phyloP scores from a whole-genome alignment of 345 rosid genomes.

The Pugionium dolabratum region DNA sequence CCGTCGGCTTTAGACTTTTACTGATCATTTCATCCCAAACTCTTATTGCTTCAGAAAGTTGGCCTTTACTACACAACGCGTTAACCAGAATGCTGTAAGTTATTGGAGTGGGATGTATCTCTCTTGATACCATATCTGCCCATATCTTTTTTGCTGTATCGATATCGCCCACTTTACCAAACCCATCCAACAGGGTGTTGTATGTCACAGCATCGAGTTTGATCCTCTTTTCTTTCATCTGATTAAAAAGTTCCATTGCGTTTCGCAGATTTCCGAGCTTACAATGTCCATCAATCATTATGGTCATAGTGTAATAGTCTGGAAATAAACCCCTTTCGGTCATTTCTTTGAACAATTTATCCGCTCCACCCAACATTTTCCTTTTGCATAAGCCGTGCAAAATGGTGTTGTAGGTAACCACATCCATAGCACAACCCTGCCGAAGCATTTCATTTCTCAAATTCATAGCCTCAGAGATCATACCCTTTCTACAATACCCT shows the following conservation, averaged over 20 bases:
- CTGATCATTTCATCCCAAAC: constrained; percentile 80
- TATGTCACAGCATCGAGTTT: constrained; percentile 74
- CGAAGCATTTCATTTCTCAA: constrained; percentile 67
- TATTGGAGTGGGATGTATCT: constrained; percentile 57
- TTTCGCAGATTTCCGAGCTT: constrained; percentile 68
- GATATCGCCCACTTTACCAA: constrained; percentile 68
- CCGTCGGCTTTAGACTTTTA: constrained; percentile 57
- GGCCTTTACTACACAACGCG: constrained; percentile 61
- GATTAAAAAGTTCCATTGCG: constrained; percentile 54
- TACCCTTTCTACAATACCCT: constrained; percentile 66
- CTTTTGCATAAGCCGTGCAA: constrained; percentile 73
- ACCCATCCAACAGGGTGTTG: constrained; percentile 79
- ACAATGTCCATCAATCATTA: constrained; percentile 72
- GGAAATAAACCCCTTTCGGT: constrained; percentile 60
- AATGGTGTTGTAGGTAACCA: constrained; percentile 69
- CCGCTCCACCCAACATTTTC: constrained; percentile 70
- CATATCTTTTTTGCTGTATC: constrained; percentile 62
- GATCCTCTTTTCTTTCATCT: constrained; percentile 61
- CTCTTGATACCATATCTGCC: constrained; percentile 55
- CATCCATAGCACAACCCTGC: constrained; percentile 73
- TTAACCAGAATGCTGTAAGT: constrained; percentile 71
- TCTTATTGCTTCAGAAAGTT: constrained; percentile 55
- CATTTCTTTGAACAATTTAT: constrained; percentile 66
- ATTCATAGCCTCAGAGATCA: constrained; percentile 57
- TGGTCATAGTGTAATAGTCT: constrained; percentile 72